These are phyloP conservation scores for Haplosporangium sp. DNA, from an alignment of 371 early-diverging fungal genomes.

Conservation along the genomic window DNA sequence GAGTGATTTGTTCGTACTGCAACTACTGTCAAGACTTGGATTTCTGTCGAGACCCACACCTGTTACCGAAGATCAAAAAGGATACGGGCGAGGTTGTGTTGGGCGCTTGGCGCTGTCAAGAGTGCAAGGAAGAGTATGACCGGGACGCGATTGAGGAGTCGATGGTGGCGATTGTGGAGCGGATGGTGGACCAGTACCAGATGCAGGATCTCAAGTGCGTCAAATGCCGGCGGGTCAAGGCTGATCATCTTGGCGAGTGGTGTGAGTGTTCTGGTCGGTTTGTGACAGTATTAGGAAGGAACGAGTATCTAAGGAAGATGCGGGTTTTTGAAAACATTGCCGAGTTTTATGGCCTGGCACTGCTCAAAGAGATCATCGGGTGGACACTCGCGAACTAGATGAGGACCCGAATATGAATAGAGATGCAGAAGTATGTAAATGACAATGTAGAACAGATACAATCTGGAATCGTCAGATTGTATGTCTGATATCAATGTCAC, in stretches of 20 bases:
- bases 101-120: conserved; percentile 71
- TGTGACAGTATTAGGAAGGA: conserved; percentile 59
- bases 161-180: conserved; percentile 84
- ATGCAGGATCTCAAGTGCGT: conserved; percentile 87
- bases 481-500: too few relatives aligned
- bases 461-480: too few relatives aligned
- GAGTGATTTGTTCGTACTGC: conserved; percentile 91
- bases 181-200: conserved; percentile 83
- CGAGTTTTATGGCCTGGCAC: conserved; percentile 64
- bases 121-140: conserved; percentile 82
- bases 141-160: conserved; percentile 78
- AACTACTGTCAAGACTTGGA: conserved; percentile 87
- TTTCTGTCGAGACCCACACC: conserved; percentile 84
- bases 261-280: conserved; percentile 74
- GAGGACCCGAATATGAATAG: too few relatives aligned
- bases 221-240: conserved; percentile 83
- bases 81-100: conserved; percentile 57
- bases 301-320: conserved; percentile 63
- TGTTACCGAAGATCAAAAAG: conserved; percentile 65
- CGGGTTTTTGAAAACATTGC: conserved; percentile 75
- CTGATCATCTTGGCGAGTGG: conserved; percentile 74
- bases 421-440: not conserved
- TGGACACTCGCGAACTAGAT: conserved; percentile 57
- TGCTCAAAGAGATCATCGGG: conserved; percentile 67
- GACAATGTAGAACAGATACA: too few relatives aligned